These are phyloP conservation scores for Penicillium paradoxum DNA, from an alignment of 495 filamentous ascomycete species.

Conservation along the genomic window DNA sequence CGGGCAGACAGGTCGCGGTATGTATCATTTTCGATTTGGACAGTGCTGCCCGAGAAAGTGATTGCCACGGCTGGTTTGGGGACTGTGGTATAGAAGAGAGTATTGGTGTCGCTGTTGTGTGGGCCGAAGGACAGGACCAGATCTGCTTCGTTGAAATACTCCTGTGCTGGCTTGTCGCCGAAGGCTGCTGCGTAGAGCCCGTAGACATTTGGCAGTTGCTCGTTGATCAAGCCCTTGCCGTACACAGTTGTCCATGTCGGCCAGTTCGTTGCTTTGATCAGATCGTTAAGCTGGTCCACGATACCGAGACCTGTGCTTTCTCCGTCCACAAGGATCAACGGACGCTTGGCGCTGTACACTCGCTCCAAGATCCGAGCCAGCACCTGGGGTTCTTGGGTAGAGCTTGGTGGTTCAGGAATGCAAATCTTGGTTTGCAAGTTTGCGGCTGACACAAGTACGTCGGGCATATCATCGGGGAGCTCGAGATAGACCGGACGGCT, in stretches of 20 bases:
- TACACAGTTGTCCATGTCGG: conserved; percentile 33
- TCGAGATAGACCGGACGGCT: conserved; percentile 43
- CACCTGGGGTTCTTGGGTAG: conserved; percentile 16
- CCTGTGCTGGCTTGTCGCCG: conserved; percentile 17
- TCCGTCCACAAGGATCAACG: conserved; percentile 36
- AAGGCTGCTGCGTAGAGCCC: conserved; percentile 32
- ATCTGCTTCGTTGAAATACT: conserved; percentile 30
- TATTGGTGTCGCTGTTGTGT: conserved; percentile 37
- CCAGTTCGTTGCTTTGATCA: conserved; percentile 25
- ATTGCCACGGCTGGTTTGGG: conserved; percentile 25
- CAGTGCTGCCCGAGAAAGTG: conserved; percentile 21
- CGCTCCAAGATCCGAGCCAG: conserved; percentile 23
- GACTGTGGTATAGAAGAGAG: conserved; percentile 25
- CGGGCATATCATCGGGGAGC: conserved; percentile 41
- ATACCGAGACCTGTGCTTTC: conserved; percentile 24
- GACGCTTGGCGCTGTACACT: conserved; percentile 29
- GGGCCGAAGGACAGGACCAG: conserved; percentile 32
- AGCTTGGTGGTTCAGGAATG: conserved; percentile 10
- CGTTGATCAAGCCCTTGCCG: conserved; percentile 38
- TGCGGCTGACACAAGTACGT: conserved; percentile 21
- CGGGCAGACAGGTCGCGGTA: conserved; percentile 22
- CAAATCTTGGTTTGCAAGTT: conserved; percentile 18
- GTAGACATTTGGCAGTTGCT: conserved; percentile 30
- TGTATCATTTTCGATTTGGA: conserved; percentile 27
- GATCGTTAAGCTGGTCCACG: conserved; percentile 23